A percentile compares a stretch with the other conserved stretches of the same genome.
Evolutionary conservation across 1,139 yeast species (phyloP).

Genomic region (Geotrichum carabidarum): DNA sequence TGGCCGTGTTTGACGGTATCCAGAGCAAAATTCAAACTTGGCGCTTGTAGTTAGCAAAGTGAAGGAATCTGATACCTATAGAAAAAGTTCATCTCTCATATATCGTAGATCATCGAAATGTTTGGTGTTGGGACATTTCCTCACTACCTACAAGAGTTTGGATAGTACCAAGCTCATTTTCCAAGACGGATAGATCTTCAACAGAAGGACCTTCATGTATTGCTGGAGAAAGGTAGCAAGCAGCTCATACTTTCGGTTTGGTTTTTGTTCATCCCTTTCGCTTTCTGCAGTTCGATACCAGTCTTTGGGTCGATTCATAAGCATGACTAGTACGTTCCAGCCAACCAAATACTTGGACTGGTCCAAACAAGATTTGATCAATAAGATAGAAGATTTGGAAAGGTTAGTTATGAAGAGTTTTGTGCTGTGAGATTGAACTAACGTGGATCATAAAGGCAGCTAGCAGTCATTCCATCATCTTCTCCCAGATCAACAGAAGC

Average conservation of each 20-base stretch:
- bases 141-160: too few species aligned
- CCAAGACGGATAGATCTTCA: too few species aligned
- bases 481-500: not conserved
- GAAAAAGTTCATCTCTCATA: not conserved
- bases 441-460: not conserved
- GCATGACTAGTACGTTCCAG: not conserved
- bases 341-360: slow-evolving; percentile 1
- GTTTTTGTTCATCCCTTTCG: too few species aligned
- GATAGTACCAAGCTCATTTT: too few species aligned
- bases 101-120: too few species aligned
- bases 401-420: not conserved
- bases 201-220: too few species aligned
- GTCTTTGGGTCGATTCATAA: too few species aligned
- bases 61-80: not conserved
- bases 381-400: slow-evolving; percentile 2
- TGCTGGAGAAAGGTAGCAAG: too few species aligned
- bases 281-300: too few species aligned
- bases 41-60: slow-evolving; percentile 37
- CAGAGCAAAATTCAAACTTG: slow-evolving; percentile 49
- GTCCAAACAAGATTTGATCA: slow-evolving; percentile 7
- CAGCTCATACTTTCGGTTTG: too few species aligned
- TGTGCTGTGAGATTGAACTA: not conserved
- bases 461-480: not conserved
- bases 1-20: slow-evolving; percentile 64
- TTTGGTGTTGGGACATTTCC: too few species aligned